These are phyloP conservation scores for Secale cereale DNA, from an alignment of 176 grass and related monocot genomes.

Conservation along the genomic window DNA sequence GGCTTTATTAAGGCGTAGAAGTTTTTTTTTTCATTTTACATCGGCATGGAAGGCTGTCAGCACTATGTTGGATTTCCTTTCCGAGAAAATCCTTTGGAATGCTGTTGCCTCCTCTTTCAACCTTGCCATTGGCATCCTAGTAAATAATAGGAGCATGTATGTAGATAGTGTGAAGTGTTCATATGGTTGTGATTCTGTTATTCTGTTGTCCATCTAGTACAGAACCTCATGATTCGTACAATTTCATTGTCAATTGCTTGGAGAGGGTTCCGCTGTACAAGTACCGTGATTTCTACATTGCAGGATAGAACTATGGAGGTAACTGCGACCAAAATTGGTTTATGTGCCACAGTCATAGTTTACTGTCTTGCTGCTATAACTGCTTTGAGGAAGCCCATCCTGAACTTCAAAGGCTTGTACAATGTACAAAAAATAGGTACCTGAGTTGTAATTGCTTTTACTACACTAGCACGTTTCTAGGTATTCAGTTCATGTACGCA, in stretches of 20 bases:
- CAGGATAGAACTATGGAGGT: neutral
- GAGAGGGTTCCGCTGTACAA: neutral
- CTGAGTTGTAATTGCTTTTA: no score
- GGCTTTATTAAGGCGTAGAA: constrained; percentile 46
- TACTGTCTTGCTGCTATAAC: no score
- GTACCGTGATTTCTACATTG: neutral
- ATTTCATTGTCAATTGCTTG: neutral
- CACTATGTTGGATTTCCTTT: neutral
- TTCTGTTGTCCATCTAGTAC: neutral
- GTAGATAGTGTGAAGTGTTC: neutral
- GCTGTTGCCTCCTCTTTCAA: neutral
- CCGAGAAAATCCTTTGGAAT: neutral
- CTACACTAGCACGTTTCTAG: constrained; percentile 25
- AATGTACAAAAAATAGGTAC: no score
- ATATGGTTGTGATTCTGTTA: neutral
- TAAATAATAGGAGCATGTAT: neutral
- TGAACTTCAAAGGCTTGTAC: no score
- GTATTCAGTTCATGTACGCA: constrained; percentile 99
- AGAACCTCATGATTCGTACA: neutral
- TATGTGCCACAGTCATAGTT: no score
- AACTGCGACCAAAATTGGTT: no score
- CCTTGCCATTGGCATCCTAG: neutral
- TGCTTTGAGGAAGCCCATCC: no score
- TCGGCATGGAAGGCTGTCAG: neutral
- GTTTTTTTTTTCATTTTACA: neutral